Conservation (phyloP, 2,329 filamentous ascomycete species). For the Cladosporium sp. region DNA sequence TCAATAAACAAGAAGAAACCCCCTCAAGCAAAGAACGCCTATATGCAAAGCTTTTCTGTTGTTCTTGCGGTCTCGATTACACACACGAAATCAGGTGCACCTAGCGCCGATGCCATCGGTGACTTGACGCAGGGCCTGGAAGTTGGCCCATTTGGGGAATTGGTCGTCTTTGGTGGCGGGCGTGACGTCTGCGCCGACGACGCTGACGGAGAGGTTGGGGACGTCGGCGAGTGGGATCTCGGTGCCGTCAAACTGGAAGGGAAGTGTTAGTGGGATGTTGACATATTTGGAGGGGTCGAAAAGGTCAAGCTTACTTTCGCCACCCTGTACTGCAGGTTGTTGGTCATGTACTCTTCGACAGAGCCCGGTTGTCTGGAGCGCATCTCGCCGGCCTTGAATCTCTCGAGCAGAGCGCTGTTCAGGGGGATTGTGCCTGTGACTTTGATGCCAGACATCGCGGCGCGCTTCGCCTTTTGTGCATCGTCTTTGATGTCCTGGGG, state of each 20-base stretch:
- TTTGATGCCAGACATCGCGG: slow-evolving; percentile 24
- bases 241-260: slow-evolving; percentile 40
- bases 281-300: background rate
- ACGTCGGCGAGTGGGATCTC: slow-evolving; percentile 38
- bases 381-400: slow-evolving; percentile 40
- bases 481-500: slow-evolving; percentile 21
- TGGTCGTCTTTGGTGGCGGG: slow-evolving; percentile 39
- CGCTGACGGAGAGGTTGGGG: slow-evolving; percentile 43
- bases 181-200: slow-evolving; percentile 43
- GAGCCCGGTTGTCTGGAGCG: slow-evolving; percentile 30
- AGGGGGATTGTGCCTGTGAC: slow-evolving; percentile 49
- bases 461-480: slow-evolving; percentile 16
- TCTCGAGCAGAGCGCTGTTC: slow-evolving; percentile 45
- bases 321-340: slow-evolving; percentile 41
- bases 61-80: background rate
- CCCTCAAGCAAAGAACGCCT: background rate
- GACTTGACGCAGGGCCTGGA: slow-evolving; percentile 22
- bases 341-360: slow-evolving; percentile 36
- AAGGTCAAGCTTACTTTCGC: slow-evolving; percentile 32
- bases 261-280: background rate
- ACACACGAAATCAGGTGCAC: slow-evolving; percentile 1
- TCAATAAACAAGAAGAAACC: background rate
- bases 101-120: slow-evolving; percentile 18
- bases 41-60: slow-evolving; percentile 12
- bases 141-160: slow-evolving; percentile 44